Base-by-base conservation (phyloP, 1,284 basidiomycete genomes). In the Neonothopanus nambi region DNA sequence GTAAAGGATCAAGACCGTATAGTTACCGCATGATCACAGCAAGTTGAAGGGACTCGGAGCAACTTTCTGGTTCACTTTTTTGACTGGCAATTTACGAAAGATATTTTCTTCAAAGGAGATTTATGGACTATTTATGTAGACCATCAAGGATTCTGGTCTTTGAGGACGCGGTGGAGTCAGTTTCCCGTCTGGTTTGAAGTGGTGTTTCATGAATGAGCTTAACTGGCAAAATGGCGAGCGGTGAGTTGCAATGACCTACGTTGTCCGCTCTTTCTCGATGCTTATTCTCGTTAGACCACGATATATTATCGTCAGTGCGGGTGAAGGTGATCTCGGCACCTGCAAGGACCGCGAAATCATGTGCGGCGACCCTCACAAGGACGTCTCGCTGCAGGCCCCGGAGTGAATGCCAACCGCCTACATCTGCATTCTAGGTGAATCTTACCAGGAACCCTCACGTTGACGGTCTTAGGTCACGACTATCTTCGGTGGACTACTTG, bases 191-290 rank as follows among this genome's bases (percentile, higher is more conserved):
- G 96, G 96, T 47, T 79, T 99, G 63, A 99, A 99, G 73, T 99
- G 96, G 96, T 91, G 87, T 69, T 98, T 98, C 72, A 98, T 96
- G 91, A 98, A 98, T 80, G 98, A 98, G 76, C 96, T 95, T 26
- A 89, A 89, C 40, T 98, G 96, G 95, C 87, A 99, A 77, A 91
- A 94, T 68, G 96, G 98, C 69, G 84, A 84, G 57, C 81, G 94
- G 87, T 89, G 57, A 55, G 79, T 64, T 2, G 7, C 3, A 12
- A 24, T 12, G 15, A 23, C n/a, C 7, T 17, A 24, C 17, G 9
- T 13, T 30, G 18, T 42, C 24, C 12, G 28, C 6, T 18, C 6
- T 17, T 24, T 45, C 2, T 43, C 5, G 40, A 49, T n/a, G n/a
- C n/a, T 21, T 5, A 11, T 38, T 12, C 1, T 39, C 13, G 21